These are phyloP conservation scores for Climacium dendroides DNA, from an alignment of 225 moss, liverwort and hornwort species.

Conservation along the genomic window DNA sequence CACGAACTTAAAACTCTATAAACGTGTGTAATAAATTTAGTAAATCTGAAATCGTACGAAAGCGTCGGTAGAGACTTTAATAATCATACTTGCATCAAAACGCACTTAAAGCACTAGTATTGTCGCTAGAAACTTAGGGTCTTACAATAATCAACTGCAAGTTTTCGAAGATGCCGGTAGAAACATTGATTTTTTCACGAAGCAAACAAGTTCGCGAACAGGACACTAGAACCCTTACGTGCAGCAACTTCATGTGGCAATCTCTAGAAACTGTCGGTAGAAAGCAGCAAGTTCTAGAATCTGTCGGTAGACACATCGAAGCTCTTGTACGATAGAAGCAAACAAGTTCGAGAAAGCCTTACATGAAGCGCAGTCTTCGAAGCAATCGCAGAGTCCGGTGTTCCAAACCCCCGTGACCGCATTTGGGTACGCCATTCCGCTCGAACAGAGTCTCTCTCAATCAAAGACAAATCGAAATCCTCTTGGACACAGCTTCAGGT, in stretches of 20 bases:
- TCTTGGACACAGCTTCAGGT: neutral
- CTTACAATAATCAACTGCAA: neutral
- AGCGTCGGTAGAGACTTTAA: neutral
- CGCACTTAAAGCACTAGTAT: neutral
- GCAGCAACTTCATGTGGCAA: neutral
- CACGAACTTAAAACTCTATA: neutral
- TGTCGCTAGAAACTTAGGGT: neutral
- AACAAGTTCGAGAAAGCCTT: neutral
- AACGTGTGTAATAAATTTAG: neutral
- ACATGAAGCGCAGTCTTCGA: constrained; percentile 5
- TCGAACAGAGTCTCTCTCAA: neutral
- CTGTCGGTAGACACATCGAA: neutral
- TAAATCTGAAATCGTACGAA: neutral
- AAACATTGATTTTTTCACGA: neutral
- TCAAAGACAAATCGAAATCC: neutral
- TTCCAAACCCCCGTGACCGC: neutral
- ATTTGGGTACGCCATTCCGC: neutral
- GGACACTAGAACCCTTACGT: neutral
- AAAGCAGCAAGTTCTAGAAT: neutral
- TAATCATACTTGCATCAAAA: neutral
- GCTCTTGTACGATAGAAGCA: neutral
- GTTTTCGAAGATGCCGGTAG: neutral
- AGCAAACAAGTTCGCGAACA: neutral
- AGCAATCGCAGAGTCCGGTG: constrained; percentile 1
- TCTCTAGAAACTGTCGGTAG: neutral